A percentile compares a stretch with the other conserved stretches of the same genome.
Conservation (phyloP, 192 early-diverging fungal genomes). For the Polychytrium aggregatum region DNA sequence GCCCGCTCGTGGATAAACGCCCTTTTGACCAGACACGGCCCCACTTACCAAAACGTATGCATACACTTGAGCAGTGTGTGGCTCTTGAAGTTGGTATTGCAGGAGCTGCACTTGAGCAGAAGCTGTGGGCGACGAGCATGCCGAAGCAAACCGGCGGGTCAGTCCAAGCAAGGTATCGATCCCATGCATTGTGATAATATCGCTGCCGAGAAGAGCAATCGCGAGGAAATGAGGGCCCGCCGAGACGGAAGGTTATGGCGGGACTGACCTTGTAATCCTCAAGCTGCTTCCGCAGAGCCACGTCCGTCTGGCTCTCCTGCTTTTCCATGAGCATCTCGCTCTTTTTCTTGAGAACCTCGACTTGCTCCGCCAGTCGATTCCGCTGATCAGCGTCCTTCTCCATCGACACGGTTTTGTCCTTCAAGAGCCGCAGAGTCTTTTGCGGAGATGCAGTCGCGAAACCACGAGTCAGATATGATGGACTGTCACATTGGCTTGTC, state of each 20-base stretch:
- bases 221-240: no score
- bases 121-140: slow-evolving; percentile 31
- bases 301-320: slow-evolving; percentile 32
- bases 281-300: slow-evolving; percentile 40
- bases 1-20: no score
- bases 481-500: no score
- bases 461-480: no score
- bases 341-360: slow-evolving; percentile 40
- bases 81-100: slow-evolving; percentile 74
- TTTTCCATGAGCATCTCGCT: slow-evolving; percentile 55
- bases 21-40: not conserved
- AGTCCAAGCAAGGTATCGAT: no score
- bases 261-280: slow-evolving; percentile 38
- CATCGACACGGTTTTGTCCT: slow-evolving; percentile 49
- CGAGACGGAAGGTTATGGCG: no score
- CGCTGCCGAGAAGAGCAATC: no score
- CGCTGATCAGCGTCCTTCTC: slow-evolving; percentile 47
- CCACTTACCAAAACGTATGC: slow-evolving; percentile 79
- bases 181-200: no score
- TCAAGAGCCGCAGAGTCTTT: slow-evolving; percentile 20
- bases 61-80: slow-evolving; percentile 77
- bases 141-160: no score
- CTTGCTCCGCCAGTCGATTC: slow-evolving; percentile 46
- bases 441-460: no score
- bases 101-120: slow-evolving; percentile 84